Conservation (phyloP, 495 filamentous ascomycete species). For the Annulohypoxylon stygium region DNA sequence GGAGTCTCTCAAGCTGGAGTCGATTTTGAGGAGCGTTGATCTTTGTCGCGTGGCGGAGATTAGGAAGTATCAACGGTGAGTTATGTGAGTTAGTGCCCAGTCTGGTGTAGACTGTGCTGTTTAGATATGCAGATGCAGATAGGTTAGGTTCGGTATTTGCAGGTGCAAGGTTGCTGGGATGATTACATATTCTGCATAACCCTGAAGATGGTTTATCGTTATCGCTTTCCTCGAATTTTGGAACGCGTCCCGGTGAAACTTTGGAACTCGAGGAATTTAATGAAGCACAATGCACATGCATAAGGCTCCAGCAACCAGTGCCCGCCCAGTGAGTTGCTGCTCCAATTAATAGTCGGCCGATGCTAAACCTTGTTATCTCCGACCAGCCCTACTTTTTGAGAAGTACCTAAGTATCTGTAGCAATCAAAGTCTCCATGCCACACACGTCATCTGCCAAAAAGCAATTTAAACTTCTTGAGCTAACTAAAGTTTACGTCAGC, state of each 20-base stretch:
- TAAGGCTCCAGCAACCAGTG: constrained; percentile 5
- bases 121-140: background rate
- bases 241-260: constrained; percentile 31
- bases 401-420: constrained; percentile 7
- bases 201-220: constrained; percentile 38
- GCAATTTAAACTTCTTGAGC: background rate
- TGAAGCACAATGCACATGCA: constrained; percentile 32
- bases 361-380: constrained; percentile 1
- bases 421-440: background rate
- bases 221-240: constrained; percentile 37
- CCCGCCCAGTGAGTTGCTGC: background rate
- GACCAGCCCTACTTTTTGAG: constrained; percentile 12
- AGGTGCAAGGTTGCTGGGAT: background rate
- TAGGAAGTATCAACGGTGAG: constrained; percentile 12
- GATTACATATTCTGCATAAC: constrained; percentile 3
- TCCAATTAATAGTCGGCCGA: constrained; percentile 27
- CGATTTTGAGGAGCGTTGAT: constrained; percentile 3
- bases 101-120: background rate
- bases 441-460: constrained; percentile 9
- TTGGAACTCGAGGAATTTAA: constrained; percentile 9
- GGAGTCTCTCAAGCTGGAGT: background rate
- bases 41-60: constrained; percentile 19
- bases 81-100: background rate
- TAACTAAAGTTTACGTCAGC: background rate
- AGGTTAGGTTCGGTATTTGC: background rate